phyloP scores from a whole-genome alignment of 768 basidiomycete species.

The Leccinellum rugosiceps region DNA sequence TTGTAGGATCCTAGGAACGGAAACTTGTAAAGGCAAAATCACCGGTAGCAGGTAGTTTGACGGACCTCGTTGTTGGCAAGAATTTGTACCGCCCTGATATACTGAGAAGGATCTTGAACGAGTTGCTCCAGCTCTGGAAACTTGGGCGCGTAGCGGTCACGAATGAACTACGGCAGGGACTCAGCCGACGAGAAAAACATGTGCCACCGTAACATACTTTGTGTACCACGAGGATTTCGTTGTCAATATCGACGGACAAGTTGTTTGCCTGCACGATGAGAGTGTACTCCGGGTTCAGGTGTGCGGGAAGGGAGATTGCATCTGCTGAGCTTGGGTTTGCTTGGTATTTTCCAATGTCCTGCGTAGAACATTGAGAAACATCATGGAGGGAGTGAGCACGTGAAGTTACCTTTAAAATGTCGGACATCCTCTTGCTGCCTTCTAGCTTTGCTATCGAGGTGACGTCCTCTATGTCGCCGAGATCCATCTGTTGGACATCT shows the following conservation, averaged over 20 bases:
- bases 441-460: slow-evolving; percentile 85
- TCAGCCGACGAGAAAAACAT: slow-evolving; percentile 8
- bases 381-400: neutral
- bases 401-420: slow-evolving; percentile 69
- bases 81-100: slow-evolving; percentile 85
- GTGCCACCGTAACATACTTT: slow-evolving; percentile 52
- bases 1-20: slow-evolving; percentile 70
- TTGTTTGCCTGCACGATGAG: slow-evolving; percentile 98
- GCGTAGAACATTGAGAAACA: neutral
- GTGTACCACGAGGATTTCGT: slow-evolving; percentile 95
- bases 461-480: slow-evolving; percentile 82
- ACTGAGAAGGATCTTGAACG: slow-evolving; percentile 87
- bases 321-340: slow-evolving; percentile 75
- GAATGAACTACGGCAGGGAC: slow-evolving; percentile 68
- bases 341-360: slow-evolving; percentile 92
- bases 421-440: slow-evolving; percentile 82
- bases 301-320: slow-evolving; percentile 74
- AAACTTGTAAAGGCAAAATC: neutral
- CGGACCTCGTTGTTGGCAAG: slow-evolving; percentile 80
- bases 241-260: slow-evolving; percentile 95
- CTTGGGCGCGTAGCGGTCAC: slow-evolving; percentile 92
- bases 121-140: slow-evolving; percentile 98
- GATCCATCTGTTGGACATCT: slow-evolving; percentile 93
- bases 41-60: neutral
- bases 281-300: slow-evolving; percentile 92